Evolutionary conservation across 129 eudicot species (phyloP).

Genomic region (Flaveria ramosissima): DNA sequence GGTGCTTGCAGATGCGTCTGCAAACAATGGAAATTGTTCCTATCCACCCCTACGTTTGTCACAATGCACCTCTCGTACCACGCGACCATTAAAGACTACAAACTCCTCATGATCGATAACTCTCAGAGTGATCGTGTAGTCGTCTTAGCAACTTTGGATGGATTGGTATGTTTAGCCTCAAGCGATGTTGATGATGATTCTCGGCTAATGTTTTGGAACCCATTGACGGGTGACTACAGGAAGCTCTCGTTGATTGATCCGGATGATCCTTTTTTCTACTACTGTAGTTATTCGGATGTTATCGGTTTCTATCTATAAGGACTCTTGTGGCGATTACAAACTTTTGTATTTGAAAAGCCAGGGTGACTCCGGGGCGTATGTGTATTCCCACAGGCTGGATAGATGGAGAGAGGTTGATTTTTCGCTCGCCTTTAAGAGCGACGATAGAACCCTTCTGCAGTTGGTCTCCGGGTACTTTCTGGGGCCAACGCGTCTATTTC

Average conservation of each 20-base stretch:
- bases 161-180: background rate
- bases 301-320: background rate
- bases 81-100: background rate
- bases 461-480: constrained; percentile 3
- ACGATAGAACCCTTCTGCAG: background rate
- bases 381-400: constrained; percentile 9
- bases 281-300: background rate
- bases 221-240: constrained; percentile 3
- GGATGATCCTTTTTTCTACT: background rate
- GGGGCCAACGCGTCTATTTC: background rate
- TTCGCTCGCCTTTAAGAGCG: background rate
- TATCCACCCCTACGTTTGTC: background rate
- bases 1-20: constrained; percentile 1
- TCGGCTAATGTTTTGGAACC: background rate
- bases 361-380: background rate
- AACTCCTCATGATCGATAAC: background rate
- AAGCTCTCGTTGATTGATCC: background rate
- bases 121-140: background rate
- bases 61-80: constrained; percentile 1
- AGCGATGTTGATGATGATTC: too few relatives aligned
- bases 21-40: constrained; percentile 5
- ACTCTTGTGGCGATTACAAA: background rate
- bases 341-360: background rate
- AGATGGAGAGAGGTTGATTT: background rate
- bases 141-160: background rate